Percentiles rank a stretch among this genome's conserved stretches.
phyloP scores from a whole-genome alignment of 768 basidiomycete species.

The Lentinula raphanica region DNA sequence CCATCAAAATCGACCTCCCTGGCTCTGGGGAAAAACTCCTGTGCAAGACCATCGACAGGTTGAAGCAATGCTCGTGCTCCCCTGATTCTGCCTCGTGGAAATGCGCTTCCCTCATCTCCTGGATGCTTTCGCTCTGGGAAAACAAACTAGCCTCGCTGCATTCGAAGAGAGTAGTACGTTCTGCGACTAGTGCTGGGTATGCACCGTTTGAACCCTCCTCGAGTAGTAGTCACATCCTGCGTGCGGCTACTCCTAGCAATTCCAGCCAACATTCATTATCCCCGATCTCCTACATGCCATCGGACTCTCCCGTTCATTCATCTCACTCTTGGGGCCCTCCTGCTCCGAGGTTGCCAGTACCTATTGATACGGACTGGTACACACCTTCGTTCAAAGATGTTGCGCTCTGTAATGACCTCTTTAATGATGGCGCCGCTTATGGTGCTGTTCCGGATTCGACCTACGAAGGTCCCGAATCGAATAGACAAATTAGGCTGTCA shows the following conservation, averaged over 20 bases:
- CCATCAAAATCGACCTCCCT: neutral
- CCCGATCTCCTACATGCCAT: neutral
- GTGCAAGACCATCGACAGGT: neutral
- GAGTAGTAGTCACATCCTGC: neutral
- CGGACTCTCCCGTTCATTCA: neutral
- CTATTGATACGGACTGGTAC: neutral
- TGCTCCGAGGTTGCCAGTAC: neutral
- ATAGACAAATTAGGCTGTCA: neutral
- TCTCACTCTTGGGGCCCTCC: neutral
- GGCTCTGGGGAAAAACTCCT: slow-evolving; percentile 5
- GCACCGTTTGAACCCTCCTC: neutral
- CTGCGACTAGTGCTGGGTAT: neutral
- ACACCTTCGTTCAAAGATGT: neutral
- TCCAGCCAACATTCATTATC: neutral
- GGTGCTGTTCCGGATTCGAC: neutral
- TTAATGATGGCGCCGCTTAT: neutral
- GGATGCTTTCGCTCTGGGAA: slow-evolving; percentile 1
- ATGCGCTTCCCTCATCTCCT: neutral
- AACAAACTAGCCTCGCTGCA: neutral
- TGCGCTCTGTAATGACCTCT: slow-evolving; percentile 3
- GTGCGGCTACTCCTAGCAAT: neutral
- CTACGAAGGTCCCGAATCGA: neutral
- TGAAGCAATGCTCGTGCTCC: neutral
- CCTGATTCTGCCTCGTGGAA: slow-evolving; percentile 2
- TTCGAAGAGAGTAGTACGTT: neutral